phyloP scores from a whole-genome alignment of 352 stramenopile genomes.

The Pythium brassicae region DNA sequence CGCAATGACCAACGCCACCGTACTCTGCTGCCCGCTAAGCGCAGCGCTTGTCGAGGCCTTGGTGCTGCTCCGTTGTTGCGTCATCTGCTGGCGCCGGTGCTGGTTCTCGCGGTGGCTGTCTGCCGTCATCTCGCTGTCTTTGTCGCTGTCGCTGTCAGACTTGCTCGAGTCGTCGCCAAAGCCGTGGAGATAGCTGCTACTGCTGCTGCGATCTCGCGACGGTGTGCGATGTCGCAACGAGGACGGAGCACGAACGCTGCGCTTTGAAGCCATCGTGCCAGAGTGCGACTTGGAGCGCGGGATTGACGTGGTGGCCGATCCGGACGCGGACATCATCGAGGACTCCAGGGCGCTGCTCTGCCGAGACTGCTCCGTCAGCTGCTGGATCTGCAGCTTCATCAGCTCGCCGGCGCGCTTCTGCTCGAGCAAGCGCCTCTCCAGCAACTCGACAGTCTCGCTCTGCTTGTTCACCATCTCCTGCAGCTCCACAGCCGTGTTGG shows the following conservation, averaged over 20 bases:
- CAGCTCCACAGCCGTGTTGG: conserved; percentile 49
- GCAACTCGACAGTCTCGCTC: conserved; percentile 35
- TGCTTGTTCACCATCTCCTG: conserved; percentile 60
- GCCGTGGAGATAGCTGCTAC: conserved; percentile 10
- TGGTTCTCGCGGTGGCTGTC: conserved; percentile 21
- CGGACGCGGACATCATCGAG: not conserved
- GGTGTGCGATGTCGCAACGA: not conserved
- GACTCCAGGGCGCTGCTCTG: not conserved
- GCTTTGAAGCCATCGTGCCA: conserved; percentile 6
- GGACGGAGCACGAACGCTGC: not conserved
- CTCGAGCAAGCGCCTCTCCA: conserved; percentile 56
- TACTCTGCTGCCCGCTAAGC: not conserved
- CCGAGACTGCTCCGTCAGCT: conserved; percentile 14
- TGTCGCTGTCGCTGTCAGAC: conserved; percentile 52
- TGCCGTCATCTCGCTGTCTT: conserved; percentile 9
- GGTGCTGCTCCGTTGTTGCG: not conserved
- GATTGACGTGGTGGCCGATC: conserved; percentile 12
- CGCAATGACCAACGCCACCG: conserved; percentile 8
- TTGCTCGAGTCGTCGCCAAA: conserved; percentile 22
- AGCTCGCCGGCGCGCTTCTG: conserved; percentile 51
- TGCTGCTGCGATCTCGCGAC: conserved; percentile 8
- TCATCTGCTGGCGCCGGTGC: conserved; percentile 8
- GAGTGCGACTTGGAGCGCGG: conserved; percentile 29
- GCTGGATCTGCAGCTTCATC: conserved; percentile 41
- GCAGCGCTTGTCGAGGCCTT: not conserved